Evolutionary conservation across 148 eudicot species (phyloP).

Genomic region (Arctostaphylos glauca): DNA sequence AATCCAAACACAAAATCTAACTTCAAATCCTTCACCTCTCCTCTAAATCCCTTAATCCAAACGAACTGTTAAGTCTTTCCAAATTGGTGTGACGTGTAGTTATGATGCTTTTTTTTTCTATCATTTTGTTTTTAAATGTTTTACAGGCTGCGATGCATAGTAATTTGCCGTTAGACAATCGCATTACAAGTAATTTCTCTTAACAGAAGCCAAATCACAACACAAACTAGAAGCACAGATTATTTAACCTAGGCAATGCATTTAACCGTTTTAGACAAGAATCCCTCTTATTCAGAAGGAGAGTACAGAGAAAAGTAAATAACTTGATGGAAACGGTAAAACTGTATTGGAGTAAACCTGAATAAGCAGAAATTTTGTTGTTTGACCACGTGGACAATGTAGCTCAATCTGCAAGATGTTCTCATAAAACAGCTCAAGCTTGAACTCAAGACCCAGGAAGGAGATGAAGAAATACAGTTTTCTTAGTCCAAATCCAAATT

Average conservation of each 20-base stretch:
- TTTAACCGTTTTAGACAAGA: neutral
- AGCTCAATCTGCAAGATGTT: constrained; percentile 55
- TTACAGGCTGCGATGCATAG: neutral
- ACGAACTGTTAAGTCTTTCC: neutral
- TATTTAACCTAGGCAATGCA: neutral
- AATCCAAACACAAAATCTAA: no score
- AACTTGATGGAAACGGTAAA: neutral
- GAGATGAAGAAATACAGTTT: constrained; percentile 19
- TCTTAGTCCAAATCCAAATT: constrained; percentile 21
- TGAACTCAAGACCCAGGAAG: constrained; percentile 4
- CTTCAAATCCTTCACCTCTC: no score
- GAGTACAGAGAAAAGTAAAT: neutral
- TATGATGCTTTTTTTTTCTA: neutral
- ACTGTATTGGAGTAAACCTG: constrained; percentile 35
- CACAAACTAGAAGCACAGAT: neutral
- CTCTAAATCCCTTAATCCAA: no score
- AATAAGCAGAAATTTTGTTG: constrained; percentile 41
- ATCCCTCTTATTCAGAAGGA: neutral
- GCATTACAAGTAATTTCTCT: neutral
- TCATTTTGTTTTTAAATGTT: neutral
- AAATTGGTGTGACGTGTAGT: neutral
- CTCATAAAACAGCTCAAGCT: constrained; percentile 41
- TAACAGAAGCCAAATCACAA: neutral
- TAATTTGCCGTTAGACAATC: neutral
- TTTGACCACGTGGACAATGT: constrained; percentile 30